Conservation (phyloP, 1,139 yeast species). For the Casaregolazyma suthepensis region DNA sequence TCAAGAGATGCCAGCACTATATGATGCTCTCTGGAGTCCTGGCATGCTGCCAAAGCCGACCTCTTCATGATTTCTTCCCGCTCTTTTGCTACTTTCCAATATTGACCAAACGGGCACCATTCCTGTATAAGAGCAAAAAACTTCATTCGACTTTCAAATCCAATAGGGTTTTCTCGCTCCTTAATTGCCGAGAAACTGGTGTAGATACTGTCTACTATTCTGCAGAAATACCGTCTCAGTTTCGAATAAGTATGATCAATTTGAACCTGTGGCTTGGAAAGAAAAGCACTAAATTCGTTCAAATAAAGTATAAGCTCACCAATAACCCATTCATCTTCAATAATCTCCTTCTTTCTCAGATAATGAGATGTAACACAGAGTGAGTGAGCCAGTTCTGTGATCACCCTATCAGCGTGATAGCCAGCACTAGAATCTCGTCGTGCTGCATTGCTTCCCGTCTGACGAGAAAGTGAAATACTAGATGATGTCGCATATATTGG, state of each 20-base stretch:
- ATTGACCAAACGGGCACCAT: conserved; percentile 91
- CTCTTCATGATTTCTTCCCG: conserved; percentile 57
- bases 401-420: conserved; percentile 44
- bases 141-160: conserved; percentile 79
- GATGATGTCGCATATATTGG: conserved; percentile 4
- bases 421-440: conserved; percentile 17
- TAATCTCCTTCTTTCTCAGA: conserved; percentile 45
- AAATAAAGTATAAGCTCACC: conserved; percentile 58
- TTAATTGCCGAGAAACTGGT: conserved; percentile 40
- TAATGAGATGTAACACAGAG: conserved; percentile 66
- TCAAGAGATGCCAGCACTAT: conserved; percentile 71
- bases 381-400: conserved; percentile 76
- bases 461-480: conserved; percentile 5
- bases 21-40: conserved; percentile 33
- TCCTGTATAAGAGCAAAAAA: conserved; percentile 78
- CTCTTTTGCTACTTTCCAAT: conserved; percentile 53
- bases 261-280: conserved; percentile 57
- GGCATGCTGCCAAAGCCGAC: conserved; percentile 21
- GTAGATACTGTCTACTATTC: conserved; percentile 64
- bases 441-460: conserved; percentile 1
- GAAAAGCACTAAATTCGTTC: conserved; percentile 57
- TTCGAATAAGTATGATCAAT: conserved; percentile 66
- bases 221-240: conserved; percentile 74
- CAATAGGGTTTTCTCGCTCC: conserved; percentile 54
- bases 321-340: conserved; percentile 65